Evolutionary conservation across 2,329 filamentous ascomycete species (phyloP).

Genomic region (Paecilomyces dactylethromorphus): DNA sequence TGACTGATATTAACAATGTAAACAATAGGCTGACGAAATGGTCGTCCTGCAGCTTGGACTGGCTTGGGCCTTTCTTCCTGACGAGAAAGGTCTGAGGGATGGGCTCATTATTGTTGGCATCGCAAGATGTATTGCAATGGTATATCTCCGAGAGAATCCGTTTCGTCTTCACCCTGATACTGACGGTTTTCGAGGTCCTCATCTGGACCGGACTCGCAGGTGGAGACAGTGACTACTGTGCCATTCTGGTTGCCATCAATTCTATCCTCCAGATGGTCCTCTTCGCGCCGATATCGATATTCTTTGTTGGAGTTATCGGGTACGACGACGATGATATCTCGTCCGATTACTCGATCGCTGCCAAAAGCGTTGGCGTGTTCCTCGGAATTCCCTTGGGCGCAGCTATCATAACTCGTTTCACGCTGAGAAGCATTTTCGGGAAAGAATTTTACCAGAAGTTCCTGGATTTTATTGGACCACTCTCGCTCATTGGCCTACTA

Average conservation of each 20-base stretch:
- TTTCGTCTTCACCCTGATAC: slow-evolving; percentile 1
- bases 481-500: slow-evolving; percentile 73
- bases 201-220: slow-evolving; percentile 75
- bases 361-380: slow-evolving; percentile 76
- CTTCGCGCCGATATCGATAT: slow-evolving; percentile 61
- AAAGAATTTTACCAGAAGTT: slow-evolving; percentile 63
- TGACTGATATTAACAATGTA: neutral
- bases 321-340: slow-evolving; percentile 34
- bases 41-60: slow-evolving; percentile 35
- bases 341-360: slow-evolving; percentile 60
- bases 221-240: slow-evolving; percentile 76
- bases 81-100: slow-evolving; percentile 45
- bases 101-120: slow-evolving; percentile 78
- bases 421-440: slow-evolving; percentile 49
- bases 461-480: slow-evolving; percentile 62
- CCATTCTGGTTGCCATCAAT: slow-evolving; percentile 69
- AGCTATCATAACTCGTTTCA: slow-evolving; percentile 68
- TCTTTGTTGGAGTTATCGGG: slow-evolving; percentile 66
- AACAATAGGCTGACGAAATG: neutral
- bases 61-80: slow-evolving; percentile 48
- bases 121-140: slow-evolving; percentile 85
- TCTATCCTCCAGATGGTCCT: slow-evolving; percentile 68
- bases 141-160: slow-evolving; percentile 24
- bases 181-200: slow-evolving; percentile 39
- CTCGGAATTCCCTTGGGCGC: slow-evolving; percentile 76